Percentiles rank a stretch among this genome's conserved stretches.
Conservation (phyloP, 2,329 filamentous ascomycete species). For the Fusarium bulbicola region DNA sequence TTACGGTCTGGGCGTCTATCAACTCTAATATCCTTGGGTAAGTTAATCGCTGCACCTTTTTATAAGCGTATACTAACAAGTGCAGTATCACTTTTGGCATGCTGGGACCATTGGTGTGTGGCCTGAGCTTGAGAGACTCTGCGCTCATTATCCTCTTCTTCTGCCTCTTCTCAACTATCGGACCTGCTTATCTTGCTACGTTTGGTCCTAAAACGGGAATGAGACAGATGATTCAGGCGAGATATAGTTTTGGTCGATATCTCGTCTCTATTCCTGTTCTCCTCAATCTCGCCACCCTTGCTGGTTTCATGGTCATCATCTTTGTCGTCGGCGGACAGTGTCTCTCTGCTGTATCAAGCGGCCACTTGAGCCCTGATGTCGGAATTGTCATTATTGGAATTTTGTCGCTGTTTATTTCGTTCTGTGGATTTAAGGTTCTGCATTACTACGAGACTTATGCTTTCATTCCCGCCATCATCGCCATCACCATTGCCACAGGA, state of each 20-base stretch:
- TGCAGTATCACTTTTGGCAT: conserved; percentile 69
- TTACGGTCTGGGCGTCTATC: conserved; percentile 60
- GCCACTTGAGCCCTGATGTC: conserved; percentile 59
- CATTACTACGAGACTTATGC: conserved; percentile 68
- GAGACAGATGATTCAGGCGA: conserved; percentile 72
- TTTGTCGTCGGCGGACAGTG: conserved; percentile 69
- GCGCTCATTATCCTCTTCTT: conserved; percentile 72
- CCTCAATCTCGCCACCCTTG: conserved; percentile 69
- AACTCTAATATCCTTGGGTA: conserved; percentile 59
- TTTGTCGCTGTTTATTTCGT: conserved; percentile 66
- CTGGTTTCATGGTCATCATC: conserved; percentile 70
- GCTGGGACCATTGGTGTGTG: conserved; percentile 64
- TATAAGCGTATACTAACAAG: conserved; percentile 1
- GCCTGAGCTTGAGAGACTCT: conserved; percentile 64
- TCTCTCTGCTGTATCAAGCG: conserved; percentile 61
- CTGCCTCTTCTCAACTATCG: conserved; percentile 61
- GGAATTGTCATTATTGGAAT: conserved; percentile 70
- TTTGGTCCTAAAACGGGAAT: conserved; percentile 70
- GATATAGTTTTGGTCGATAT: conserved; percentile 69
- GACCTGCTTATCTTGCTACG: conserved; percentile 66
- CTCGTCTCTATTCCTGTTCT: conserved; percentile 67
- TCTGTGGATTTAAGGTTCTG: conserved; percentile 66
- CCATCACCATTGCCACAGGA: conserved; percentile 64
- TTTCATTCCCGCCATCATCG: conserved; percentile 64
- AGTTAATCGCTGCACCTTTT: conserved; percentile 16